Base-by-base conservation (phyloP, 2,329 filamentous ascomycete species). In the Epichloe elymi region DNA sequence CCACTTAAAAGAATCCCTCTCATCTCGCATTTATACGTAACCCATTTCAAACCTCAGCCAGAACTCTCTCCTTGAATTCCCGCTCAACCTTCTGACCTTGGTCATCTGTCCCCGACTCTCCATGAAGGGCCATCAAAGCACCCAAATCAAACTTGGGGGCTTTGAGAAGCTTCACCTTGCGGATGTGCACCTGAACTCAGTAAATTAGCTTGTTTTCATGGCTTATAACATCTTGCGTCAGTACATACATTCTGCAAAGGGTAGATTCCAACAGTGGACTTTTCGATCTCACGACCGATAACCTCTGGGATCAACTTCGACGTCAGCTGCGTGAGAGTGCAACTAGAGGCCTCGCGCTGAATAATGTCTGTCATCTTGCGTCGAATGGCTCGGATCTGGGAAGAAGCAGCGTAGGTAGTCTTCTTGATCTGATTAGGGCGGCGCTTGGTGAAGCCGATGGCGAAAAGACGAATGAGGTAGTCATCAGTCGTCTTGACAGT, bases 361-460 rank as follows among this genome's bases (percentile, higher is more conserved):
- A 98, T 97, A 75, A 98, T 97, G 76, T 98, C 93, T 60, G 82
- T 86, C 93, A 98, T 98, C 88, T 98, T 97, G 82, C 90, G 93
- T 75, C 93, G 87, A 74, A 98, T 98, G 64, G 86, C 85, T 62
- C 91, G 86, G 74, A 97, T 97, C 78, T 98, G 93, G 60, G 93
- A 97, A 60, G 88, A 89, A 60, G 85, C 85, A 63, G 93, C 93
- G 71, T 98, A 98, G 71, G 93, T 98, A 67, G 93, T 98, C 87
- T 97, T 98, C 87, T 95, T 95, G 81, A 98, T 91, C 82, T 98
- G 93, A 82, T 97, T 98, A 65, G 88, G 89, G 69, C 93, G 86
- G 74, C 89, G 83, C 86, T 97, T 97, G 75, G 93, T 98, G 82
- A 98, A 98, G 65, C 88, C 93, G 65, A 98, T 98, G 72, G 88